These are phyloP conservation scores for Camelina sativa DNA, from an alignment of 345 rosid species.

Conservation along the genomic window DNA sequence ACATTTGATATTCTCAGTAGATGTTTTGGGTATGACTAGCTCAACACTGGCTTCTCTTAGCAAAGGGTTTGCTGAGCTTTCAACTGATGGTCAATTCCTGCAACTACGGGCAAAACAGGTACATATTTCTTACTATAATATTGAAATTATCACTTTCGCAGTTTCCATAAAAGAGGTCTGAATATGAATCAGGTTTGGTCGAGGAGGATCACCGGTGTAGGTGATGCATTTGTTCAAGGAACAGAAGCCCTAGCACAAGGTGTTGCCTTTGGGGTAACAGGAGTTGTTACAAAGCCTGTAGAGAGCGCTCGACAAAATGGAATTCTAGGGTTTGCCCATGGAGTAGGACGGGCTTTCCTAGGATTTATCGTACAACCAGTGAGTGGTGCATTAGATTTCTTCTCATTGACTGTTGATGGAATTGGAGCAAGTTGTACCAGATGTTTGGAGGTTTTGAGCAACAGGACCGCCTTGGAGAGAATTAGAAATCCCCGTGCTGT, in stretches of 20 bases:
- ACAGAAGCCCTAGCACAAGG: slow-evolving; percentile 99
- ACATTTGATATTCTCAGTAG: slow-evolving; percentile 89
- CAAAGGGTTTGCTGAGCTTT: slow-evolving; percentile 97
- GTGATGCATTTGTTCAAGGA: slow-evolving; percentile 95
- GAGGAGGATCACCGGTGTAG: slow-evolving; percentile 94
- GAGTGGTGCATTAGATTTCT: slow-evolving; percentile 95
- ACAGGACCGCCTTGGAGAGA: slow-evolving; percentile 66
- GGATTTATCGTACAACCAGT: slow-evolving; percentile 91
- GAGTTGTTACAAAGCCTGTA: slow-evolving; percentile 92
- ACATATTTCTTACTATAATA: slow-evolving; percentile 18
- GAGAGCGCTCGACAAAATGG: slow-evolving; percentile 95
- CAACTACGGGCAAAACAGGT: slow-evolving; percentile 97
- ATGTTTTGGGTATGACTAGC: slow-evolving; percentile 99
- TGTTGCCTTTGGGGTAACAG: slow-evolving; percentile 97
- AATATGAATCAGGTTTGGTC: slow-evolving; percentile 73
- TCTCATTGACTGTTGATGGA: slow-evolving; percentile 95
- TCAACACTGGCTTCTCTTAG: slow-evolving; percentile 95
- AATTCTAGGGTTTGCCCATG: slow-evolving; percentile 89
- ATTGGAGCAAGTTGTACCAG: slow-evolving; percentile 93
- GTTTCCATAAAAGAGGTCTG: slow-evolving; percentile 31
- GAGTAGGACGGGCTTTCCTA: slow-evolving; percentile 84
- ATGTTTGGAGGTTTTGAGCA: slow-evolving; percentile 78
- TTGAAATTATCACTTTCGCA: slow-evolving; percentile 19
- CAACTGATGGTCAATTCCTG: slow-evolving; percentile 94
- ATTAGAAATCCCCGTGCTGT: slow-evolving; percentile 93